Evolutionary conservation across 768 basidiomycete genomes (phyloP).

Genomic region (Lactifluus echinatus): DNA sequence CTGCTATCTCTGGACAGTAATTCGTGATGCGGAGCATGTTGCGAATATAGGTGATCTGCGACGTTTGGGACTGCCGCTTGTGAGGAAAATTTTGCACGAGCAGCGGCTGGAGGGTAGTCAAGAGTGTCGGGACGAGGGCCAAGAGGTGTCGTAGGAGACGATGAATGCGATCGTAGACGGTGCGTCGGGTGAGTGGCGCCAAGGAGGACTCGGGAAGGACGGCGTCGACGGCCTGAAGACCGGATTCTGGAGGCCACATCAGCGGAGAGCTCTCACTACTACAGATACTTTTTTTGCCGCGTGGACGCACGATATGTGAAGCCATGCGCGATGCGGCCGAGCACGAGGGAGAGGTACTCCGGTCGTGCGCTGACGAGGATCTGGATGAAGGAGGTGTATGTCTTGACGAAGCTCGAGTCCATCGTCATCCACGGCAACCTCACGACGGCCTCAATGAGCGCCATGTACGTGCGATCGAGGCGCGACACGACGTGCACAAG

Average conservation of each 20-base stretch:
- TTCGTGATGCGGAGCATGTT: constrained; percentile 76
- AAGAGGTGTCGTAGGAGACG: constrained; percentile 80
- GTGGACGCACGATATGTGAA: constrained; percentile 76
- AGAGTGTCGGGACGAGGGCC: constrained; percentile 83
- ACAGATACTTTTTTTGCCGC: too few species aligned
- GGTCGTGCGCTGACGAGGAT: constrained; percentile 88
- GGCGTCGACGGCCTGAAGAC: constrained; percentile 51
- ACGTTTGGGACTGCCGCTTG: constrained; percentile 73
- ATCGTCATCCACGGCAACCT: constrained; percentile 89
- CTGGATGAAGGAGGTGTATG: constrained; percentile 82
- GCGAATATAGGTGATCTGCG: constrained; percentile 84
- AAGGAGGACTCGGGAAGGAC: constrained; percentile 55
- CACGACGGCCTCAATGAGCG: constrained; percentile 80
- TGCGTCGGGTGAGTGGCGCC: constrained; percentile 65
- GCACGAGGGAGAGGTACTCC: constrained; percentile 81
- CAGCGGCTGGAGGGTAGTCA: constrained; percentile 78
- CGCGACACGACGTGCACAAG: constrained; percentile 89
- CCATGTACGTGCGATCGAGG: constrained; percentile 69
- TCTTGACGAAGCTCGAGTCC: constrained; percentile 76
- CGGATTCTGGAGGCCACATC: constrained; percentile 47
- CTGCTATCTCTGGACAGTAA: constrained; percentile 83
- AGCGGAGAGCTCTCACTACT: constrained; percentile 10
- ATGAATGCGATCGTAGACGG: constrained; percentile 83
- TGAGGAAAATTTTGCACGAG: constrained; percentile 85
- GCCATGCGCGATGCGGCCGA: constrained; percentile 73